A percentile compares a stretch with the other conserved stretches of the same genome.
Evolutionary conservation across 176 grass and related monocot genomes (phyloP).

Genomic region (Oropetium thomaeum): DNA sequence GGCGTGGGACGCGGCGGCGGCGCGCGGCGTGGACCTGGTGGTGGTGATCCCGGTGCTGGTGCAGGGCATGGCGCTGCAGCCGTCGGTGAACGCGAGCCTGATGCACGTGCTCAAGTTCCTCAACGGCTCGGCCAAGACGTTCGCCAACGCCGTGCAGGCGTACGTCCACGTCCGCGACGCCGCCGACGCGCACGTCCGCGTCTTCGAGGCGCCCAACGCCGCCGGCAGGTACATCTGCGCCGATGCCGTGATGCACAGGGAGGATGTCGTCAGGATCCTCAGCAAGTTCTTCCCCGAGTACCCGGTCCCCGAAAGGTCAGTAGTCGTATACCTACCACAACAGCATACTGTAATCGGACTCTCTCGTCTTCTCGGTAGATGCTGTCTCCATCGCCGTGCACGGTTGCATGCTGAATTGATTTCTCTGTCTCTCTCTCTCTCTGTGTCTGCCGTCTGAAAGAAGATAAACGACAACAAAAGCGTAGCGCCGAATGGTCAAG

Average conservation of each 20-base stretch:
- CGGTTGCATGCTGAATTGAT: background rate
- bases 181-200: slow-evolving; percentile 58
- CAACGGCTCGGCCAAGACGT: slow-evolving; percentile 50
- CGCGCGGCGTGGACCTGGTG: slow-evolving; percentile 51
- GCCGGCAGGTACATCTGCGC: slow-evolving; percentile 61
- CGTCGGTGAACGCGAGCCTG: slow-evolving; percentile 69
- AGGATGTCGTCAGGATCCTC: slow-evolving; percentile 64
- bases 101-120: slow-evolving; percentile 82
- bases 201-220: slow-evolving; percentile 59
- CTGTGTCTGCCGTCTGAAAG: background rate
- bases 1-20: slow-evolving; percentile 59
- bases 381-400: background rate
- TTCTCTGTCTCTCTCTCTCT: no score
- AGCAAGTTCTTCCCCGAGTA: slow-evolving; percentile 61
- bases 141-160: slow-evolving; percentile 77
- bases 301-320: slow-evolving; percentile 60
- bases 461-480: background rate
- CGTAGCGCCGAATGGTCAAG: background rate
- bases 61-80: slow-evolving; percentile 68
- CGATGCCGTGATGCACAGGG: slow-evolving; percentile 64
- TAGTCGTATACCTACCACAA: no score
- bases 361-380: background rate
- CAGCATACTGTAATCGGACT: no score
- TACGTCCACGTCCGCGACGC: slow-evolving; percentile 86
- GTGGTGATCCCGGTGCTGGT: slow-evolving; percentile 73